Evolutionary conservation across 805 yeast species (phyloP).

Genomic region (Torulaspora microellipsoides): DNA sequence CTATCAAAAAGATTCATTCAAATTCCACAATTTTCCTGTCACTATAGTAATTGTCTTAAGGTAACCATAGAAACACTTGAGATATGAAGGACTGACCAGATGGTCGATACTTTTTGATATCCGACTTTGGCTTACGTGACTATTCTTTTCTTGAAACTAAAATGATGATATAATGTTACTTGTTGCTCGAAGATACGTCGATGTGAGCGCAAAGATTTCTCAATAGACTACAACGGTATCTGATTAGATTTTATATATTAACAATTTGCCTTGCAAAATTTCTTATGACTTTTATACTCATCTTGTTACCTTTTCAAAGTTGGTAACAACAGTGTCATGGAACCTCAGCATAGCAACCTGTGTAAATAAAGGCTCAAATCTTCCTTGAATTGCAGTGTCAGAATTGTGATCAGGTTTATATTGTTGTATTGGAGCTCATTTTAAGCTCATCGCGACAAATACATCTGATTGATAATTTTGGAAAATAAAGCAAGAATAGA

Average conservation of each 20-base stretch:
- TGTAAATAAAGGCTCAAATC: no score
- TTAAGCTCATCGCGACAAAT: no score
- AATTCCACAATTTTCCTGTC: no score
- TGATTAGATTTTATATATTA: conserved; percentile 38
- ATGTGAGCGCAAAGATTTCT: conserved; percentile 71
- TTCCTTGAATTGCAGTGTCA: no score
- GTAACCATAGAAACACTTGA: no score
- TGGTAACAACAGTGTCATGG: no score
- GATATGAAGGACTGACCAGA: neutral
- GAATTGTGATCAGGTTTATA: no score
- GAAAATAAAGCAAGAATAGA: no score
- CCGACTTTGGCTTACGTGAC: neutral
- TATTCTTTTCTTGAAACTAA: conserved; percentile 10
- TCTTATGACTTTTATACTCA: neutral
- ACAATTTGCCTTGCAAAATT: neutral
- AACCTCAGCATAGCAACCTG: no score
- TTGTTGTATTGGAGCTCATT: no score
- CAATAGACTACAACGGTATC: conserved; percentile 98
- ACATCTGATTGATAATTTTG: neutral
- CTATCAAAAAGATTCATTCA: no score
- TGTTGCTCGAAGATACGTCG: conserved; percentile 45
- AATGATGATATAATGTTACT: conserved; percentile 31
- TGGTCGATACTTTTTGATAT: conserved; percentile 1
- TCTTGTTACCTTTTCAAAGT: neutral
- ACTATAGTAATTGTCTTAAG: no score